Evolutionary conservation across 192 early-diverging fungal genomes (phyloP).

Genomic region (Paraglomus brasilianum): DNA sequence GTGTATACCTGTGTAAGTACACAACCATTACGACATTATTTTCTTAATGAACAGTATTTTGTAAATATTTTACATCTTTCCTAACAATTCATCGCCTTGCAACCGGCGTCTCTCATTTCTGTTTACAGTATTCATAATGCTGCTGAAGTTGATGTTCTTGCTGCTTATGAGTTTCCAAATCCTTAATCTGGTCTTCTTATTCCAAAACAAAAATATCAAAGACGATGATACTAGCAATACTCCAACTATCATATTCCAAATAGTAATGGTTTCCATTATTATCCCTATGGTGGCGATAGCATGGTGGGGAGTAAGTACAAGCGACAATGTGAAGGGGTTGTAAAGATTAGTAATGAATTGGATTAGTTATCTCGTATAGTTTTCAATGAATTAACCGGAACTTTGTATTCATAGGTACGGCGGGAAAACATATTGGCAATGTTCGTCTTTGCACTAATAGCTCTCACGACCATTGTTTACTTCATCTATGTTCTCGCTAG

Average conservation of each 20-base stretch:
- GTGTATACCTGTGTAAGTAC: constrained; percentile 51
- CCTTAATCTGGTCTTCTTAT: constrained; percentile 24
- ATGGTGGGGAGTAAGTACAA: constrained; percentile 20
- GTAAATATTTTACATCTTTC: background rate
- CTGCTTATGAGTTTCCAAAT: constrained; percentile 23
- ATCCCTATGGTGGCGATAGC: constrained; percentile 11
- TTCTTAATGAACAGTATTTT: background rate
- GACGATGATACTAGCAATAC: background rate
- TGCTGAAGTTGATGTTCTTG: constrained; percentile 9
- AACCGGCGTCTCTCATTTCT: background rate
- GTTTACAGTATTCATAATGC: constrained; percentile 18
- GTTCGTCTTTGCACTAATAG: constrained; percentile 2
- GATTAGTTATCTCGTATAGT: background rate
- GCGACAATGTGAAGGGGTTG: background rate
- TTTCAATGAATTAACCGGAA: background rate
- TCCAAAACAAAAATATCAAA: background rate
- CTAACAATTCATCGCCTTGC: background rate
- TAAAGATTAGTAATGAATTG: background rate
- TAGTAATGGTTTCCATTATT: constrained; percentile 9
- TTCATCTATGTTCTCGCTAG: constrained; percentile 14
- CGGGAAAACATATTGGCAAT: constrained; percentile 20
- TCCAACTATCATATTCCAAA: constrained; percentile 11
- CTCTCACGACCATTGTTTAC: background rate
- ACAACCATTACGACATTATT: background rate
- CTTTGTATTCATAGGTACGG: constrained; percentile 4